Evolutionary conservation across 306 rosid genomes (phyloP).

Genomic region (Pyrus communis): DNA sequence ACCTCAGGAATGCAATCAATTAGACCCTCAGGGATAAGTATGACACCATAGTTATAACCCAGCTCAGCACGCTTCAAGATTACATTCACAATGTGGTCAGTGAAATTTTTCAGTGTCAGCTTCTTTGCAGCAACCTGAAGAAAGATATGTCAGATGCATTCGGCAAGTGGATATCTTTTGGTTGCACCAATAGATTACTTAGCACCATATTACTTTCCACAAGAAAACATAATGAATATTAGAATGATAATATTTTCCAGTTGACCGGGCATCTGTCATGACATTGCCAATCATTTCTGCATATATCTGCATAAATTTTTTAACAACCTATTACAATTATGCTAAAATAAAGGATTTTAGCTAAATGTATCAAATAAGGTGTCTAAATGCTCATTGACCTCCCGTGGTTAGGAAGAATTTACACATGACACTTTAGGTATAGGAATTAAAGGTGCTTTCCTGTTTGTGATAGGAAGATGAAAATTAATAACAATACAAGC

Average conservation of each 20-base stretch:
- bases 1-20: constrained; percentile 99
- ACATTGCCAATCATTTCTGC: constrained; percentile 98
- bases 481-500: constrained; percentile 11
- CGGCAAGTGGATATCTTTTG: background rate
- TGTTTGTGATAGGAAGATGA: background rate
- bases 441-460: background rate
- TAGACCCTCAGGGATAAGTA: constrained; percentile 94
- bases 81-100: constrained; percentile 84
- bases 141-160: constrained; percentile 18
- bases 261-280: constrained; percentile 94
- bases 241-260: constrained; percentile 87
- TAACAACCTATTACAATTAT: background rate
- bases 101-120: constrained; percentile 87
- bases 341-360: background rate
- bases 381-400: background rate
- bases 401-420: background rate
- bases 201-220: background rate
- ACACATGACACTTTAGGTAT: background rate
- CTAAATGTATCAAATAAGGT: background rate
- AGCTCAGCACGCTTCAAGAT: constrained; percentile 62
- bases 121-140: constrained; percentile 92
- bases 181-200: background rate
- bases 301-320: constrained; percentile 58
- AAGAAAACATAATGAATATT: no score
- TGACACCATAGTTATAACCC: constrained; percentile 87